These are phyloP conservation scores for Irpex sp. DNA, from an alignment of 1,284 basidiomycete species.

Conservation along the genomic window DNA sequence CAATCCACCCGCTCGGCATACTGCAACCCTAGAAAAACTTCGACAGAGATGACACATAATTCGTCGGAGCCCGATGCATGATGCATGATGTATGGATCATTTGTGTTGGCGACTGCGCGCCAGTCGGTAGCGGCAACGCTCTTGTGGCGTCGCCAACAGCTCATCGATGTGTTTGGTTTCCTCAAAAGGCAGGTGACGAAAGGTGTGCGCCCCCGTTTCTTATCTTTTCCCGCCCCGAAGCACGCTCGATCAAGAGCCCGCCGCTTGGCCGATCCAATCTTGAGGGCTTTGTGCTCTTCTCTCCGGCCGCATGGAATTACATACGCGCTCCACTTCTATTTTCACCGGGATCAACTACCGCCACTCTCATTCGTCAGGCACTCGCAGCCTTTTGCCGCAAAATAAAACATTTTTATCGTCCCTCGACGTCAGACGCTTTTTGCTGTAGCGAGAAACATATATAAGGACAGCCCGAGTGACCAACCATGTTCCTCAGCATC, in stretches of 20 bases:
- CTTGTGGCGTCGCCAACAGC: background rate
- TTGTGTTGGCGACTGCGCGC: background rate
- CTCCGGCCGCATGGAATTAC: background rate
- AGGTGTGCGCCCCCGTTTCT: background rate
- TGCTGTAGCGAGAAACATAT: conserved; percentile 3
- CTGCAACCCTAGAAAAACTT: background rate
- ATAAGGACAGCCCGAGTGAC: conserved; percentile 8
- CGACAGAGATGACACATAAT: background rate
- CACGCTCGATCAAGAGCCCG: background rate
- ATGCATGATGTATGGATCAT: background rate
- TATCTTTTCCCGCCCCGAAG: background rate
- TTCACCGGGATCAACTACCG: background rate
- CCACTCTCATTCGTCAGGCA: background rate
- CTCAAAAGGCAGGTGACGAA: background rate
- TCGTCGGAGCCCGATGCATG: background rate
- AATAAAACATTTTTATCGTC: background rate
- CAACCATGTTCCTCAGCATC: background rate
- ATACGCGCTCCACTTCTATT: conserved; percentile 2
- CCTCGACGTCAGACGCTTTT: conserved; percentile 15
- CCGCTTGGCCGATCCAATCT: background rate
- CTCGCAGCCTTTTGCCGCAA: background rate
- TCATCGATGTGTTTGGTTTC: background rate
- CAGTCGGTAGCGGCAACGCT: background rate
- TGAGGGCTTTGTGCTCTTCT: background rate
- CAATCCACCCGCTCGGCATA: background rate